Base-by-base conservation (phyloP, 768 basidiomycete species). In the Gloeopeniophorella convolvens region DNA sequence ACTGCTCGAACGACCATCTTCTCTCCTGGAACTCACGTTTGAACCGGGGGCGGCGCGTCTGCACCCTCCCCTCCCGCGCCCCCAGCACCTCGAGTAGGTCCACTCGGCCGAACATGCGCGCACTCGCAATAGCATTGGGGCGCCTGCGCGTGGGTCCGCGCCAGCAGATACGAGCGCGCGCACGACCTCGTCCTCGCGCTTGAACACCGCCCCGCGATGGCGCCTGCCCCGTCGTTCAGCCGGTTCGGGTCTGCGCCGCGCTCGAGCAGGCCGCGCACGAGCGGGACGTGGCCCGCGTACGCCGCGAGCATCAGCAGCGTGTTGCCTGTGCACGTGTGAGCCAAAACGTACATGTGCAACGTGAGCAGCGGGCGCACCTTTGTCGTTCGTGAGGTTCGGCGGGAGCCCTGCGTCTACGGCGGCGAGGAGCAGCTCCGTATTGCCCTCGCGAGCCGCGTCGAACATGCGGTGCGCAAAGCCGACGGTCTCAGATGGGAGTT, bases 121-220 rank as follows among this genome's bases (percentile, higher is more conserved):
- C 83, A 0, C 78, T 72, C 59, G 87, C 76, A 36, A 83, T 78
- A 0, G 84, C 88, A 21, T 72, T 84, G 2, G 87, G 86, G 65
- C 73, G 5, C 87, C 88, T 12, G 70, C 50, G 39, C 80, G 70
- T 2, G 86, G 83, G 65, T 89, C 76, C 0, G 86, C 86, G 15
- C 68, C 72, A 1, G 55, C 67, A 5, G 62, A 58, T 20, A 77
- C 63, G 24, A 90, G 72, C 1, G 70, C 66, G n/a, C 70, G 70
- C 1, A 85, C 82, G 39, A 88, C 71, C 6, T 78, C 80, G 48
- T 78, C 75, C 59, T 84, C 72, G 0, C 71, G 76, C 64, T 89
- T 89, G 70, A 88, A 90, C 0, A 89, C 78, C 0, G 82, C 86
- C 87, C 88, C 6, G 87, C 82, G 18, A 90, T 68, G 85, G 79